Evolutionary conservation across 2,329 filamentous ascomycete species (phyloP), one percentile per base, ranked within the genome.

Genomic region (Herpomyces periplanetae): DNA sequence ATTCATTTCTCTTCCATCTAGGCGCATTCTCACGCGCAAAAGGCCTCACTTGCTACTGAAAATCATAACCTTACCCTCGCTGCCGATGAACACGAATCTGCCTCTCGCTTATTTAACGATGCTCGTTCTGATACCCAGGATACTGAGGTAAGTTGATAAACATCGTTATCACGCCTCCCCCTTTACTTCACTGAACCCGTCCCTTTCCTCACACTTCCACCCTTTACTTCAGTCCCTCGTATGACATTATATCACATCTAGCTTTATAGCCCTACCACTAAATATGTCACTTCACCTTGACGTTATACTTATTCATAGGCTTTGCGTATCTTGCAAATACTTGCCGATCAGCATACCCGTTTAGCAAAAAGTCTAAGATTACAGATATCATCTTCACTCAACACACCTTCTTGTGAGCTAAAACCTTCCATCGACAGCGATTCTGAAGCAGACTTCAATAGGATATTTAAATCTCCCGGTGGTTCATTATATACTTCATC

Each of bases 11-110:
- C 20, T 21, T 6, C 20, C 15, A 27, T 16, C 9, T 28, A 75
- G 55, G 75, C 73, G 25, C 68, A 87, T 39, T 62, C 75, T 28
- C 71, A 88, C 41, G 73, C 69, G 19, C 58, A 60, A 30, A 73
- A 66, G 31, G 73, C 75, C 16, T 59, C 66, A 10, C 48, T 59
- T 10, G 68, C 73, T 21, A 56, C 51, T 13, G 46, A 49, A 26
- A 50, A 51, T 27, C 44, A 46, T 21, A 58, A 80, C 34, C 66
- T 66, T 21, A 62, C 61, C 4, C 58, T 66, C 18, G 75, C 75
- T 25, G 64, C 71, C 32, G 64, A 63, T 31, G 66, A 87, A 37
- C 75, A 91, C 39, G 59, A 73, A 20, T 47, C 65, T 22, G 80
- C 80, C 14, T 75, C 80, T 2, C 61, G 59, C 26, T 68, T 87